Evolutionary conservation across 2,329 filamentous ascomycete species (phyloP), one percentile per base, ranked within the genome.

Genomic region (Cladosporium sp.): DNA sequence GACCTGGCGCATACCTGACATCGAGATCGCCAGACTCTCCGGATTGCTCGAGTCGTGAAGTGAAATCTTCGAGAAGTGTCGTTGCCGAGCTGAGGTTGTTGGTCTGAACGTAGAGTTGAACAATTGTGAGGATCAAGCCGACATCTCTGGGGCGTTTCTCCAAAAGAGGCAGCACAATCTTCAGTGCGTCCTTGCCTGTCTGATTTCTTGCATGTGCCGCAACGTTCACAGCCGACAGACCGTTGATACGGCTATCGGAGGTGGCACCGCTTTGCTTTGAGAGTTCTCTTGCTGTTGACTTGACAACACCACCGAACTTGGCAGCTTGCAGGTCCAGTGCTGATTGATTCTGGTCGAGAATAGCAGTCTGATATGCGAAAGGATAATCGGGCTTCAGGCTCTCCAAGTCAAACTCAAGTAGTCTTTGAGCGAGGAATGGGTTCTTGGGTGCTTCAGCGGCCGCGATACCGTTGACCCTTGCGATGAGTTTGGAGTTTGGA

Each of bases 1-100:
- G 78, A 2, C 93, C 93, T 0, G 94, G 93, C 24, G 90, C 87
- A 71, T 87, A 94, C 10, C 92, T 87, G 24, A 88, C 83, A 64
- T 91, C 85, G 12, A 53, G 36, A 58, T 87, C 80, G 15, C 81
- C 78, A 2, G 80, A 69, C 0, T 77, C 75, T 5, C 72, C 78
- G 3, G 83, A 84, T 48, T 83, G 74, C 65, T 93, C 89, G 1
- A 96, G 79, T 9, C 82, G 82, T 61, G 81, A 81, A 56, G 96
- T 82, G 69, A 94, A 92, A 1, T 82, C 77, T 69, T 96, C 88
- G 2, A 97, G 78, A 5, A 90, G 78, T n/a, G 80, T 78, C 35
- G 91, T 83, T 4, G 93, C 93, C 3, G 88, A 85, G 28, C 83
- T 86, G 25, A 84, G 80, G 68, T 93, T 91, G 47, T 86, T 83